These are phyloP conservation scores for Oehlia diaphana DNA, from an alignment of 192 early-diverging fungal genomes.

Conservation along the genomic window DNA sequence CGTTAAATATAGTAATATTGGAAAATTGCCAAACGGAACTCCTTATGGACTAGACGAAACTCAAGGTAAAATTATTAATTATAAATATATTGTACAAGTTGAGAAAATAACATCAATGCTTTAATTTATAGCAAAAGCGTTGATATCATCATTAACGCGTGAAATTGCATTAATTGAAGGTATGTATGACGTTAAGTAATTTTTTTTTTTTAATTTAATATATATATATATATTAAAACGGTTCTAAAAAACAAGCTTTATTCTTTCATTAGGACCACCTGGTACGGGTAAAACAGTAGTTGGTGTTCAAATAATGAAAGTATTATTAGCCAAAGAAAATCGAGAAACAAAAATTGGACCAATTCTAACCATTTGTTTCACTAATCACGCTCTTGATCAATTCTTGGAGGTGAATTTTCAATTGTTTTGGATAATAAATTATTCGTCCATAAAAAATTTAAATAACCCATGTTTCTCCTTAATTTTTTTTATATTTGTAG, in stretches of 20 bases:
- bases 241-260: no score
- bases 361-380: constrained; percentile 55
- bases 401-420: no score
- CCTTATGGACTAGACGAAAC: background rate
- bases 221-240: no score
- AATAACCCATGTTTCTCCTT: background rate
- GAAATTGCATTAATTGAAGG: constrained; percentile 59
- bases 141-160: constrained; percentile 46
- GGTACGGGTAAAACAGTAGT: constrained; percentile 55
- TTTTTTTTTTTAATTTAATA: no score
- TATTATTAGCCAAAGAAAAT: constrained; percentile 36
- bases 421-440: no score
- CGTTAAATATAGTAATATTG: background rate
- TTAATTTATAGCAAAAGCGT: constrained; percentile 31
- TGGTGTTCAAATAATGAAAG: constrained; percentile 50
- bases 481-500: no score
- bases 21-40: no score
- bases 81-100: no score
- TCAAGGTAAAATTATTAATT: no score
- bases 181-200: background rate
- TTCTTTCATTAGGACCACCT: constrained; percentile 33
- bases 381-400: constrained; percentile 14
- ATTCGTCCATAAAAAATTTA: no score
- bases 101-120: background rate
- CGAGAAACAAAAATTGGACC: constrained; percentile 37